Base-by-base conservation (phyloP, 2,329 filamentous ascomycete genomes). In the Fusarium tjaetaba region DNA sequence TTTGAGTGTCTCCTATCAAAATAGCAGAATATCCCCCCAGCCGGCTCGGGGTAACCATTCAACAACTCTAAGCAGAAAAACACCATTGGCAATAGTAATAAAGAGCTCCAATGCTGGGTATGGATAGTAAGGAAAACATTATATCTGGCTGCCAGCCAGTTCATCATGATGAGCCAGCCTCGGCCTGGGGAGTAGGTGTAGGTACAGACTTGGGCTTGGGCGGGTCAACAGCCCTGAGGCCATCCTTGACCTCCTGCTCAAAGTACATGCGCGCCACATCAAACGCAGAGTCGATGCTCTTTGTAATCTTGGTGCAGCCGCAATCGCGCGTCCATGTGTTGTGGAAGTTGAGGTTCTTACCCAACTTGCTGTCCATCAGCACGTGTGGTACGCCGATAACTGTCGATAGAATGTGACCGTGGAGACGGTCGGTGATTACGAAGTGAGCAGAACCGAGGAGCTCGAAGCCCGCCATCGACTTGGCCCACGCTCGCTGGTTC, bases 301-400 rank as follows among this genome's bases (percentile, higher is more conserved):
- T 68, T 4, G 76, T 74, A 28, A 78, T 75, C n/a, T 70, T 72
- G 4, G 76, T 78, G 60, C 76, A 78, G 22, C 49, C 67, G 57
- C 76, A 78, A 45, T 78, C 76, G 24, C 76, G 68, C 26, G 76
- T 78, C 76, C 76, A 78, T 11, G 76, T 78, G 68, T 78, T 78
- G 67, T 78, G 76, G 69, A 78, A 78, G 69, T 78, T 78, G 71
- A 78, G 74, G 71, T 78, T 78, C 76, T 78, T 78, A 52, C 76
- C 74, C 64, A 78, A 68, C 71, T 78, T 78, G 68, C 76, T 78
- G 55, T 78, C 76, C 76, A 78, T 78, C 52, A 78, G 61, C 43
- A 78, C 76, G 36, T 78, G 76, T 24, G 76, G 76, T n/a, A 76
- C 74, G 41, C 76, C 76, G 42, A 78, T 78, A 13, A 78, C 68